phyloP scores from a whole-genome alignment of 805 yeast species.

The Naumovozyma castellii region DNA sequence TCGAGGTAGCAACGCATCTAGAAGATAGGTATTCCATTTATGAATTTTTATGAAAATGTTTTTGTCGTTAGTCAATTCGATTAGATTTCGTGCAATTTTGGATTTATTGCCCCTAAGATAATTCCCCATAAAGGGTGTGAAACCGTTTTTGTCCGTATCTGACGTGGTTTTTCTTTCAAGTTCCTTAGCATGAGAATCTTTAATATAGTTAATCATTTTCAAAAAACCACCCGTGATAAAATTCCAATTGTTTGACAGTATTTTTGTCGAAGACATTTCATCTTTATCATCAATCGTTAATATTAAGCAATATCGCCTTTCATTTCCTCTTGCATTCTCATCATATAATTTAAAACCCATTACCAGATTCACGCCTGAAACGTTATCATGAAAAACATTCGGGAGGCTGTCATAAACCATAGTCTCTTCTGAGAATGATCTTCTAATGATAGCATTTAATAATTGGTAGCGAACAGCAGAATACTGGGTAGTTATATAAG shows the following conservation, averaged over 20 bases:
- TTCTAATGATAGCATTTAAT: constrained; percentile 51
- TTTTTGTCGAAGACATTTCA: constrained; percentile 21
- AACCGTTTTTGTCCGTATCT: constrained; percentile 32
- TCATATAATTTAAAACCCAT: constrained; percentile 56
- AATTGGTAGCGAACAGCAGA: constrained; percentile 47
- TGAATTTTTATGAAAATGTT: constrained; percentile 48
- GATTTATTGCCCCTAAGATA: constrained; percentile 47
- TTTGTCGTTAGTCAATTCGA: constrained; percentile 45
- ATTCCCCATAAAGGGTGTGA: constrained; percentile 25
- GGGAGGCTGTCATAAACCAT: constrained; percentile 51
- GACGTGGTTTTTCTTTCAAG: constrained; percentile 23
- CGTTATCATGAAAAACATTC: constrained; percentile 52
- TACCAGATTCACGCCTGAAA: constrained; percentile 50
- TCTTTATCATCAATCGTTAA: constrained; percentile 47
- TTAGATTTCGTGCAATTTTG: constrained; percentile 46
- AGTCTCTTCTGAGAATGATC: constrained; percentile 59
- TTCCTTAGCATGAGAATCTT: constrained; percentile 21
- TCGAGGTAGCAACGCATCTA: constrained; percentile 30
- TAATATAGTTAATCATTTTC: constrained; percentile 35
- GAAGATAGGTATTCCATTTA: constrained; percentile 50
- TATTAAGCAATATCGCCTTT: constrained; percentile 54
- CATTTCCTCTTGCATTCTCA: constrained; percentile 62
- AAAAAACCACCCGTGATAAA: constrained; percentile 35
- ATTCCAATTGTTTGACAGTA: constrained; percentile 46
- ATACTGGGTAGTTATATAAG: constrained; percentile 50